Evolutionary conservation across 2,329 filamentous ascomycete genomes (phyloP).

Genomic region (Beauveria pseudobassiana): DNA sequence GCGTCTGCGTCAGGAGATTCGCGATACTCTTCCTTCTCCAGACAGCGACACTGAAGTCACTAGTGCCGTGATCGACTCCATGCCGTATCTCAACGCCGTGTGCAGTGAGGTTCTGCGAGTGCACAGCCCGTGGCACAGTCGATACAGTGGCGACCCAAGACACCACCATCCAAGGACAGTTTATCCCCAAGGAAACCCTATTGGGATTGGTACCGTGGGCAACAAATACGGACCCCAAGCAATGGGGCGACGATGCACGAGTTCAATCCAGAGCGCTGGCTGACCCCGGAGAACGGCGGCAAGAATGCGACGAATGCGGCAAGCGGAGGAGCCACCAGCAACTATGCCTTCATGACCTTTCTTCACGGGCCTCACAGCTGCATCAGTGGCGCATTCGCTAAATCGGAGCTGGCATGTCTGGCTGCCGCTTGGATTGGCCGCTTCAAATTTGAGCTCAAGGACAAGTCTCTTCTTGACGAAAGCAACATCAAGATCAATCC

Average conservation of each 20-base stretch:
- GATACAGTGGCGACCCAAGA: conserved; percentile 24
- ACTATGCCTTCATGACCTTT: conserved; percentile 23
- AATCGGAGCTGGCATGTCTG: conserved; percentile 11
- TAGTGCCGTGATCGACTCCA: conserved; percentile 53
- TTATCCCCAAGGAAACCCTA: conserved; percentile 29
- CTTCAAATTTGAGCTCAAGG: conserved; percentile 10
- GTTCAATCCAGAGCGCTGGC: conserved; percentile 32
- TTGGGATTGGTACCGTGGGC: conserved; percentile 25
- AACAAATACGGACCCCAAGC: conserved; percentile 21
- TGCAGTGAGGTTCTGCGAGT: conserved; percentile 36
- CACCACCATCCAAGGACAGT: conserved; percentile 24
- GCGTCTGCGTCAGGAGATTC: conserved; percentile 31
- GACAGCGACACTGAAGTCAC: conserved; percentile 25
- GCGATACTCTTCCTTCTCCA: conserved; percentile 26
- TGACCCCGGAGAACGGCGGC: conserved; percentile 16
- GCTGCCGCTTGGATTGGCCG: conserved; percentile 12
- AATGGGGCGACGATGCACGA: conserved; percentile 30
- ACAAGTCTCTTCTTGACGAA: conserved; percentile 10
- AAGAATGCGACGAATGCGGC: conserved; percentile 9
- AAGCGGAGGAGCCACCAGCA: conserved; percentile 18
- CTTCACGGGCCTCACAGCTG: conserved; percentile 13
- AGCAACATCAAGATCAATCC: conserved; percentile 12
- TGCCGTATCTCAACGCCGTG: conserved; percentile 75
- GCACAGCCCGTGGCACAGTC: conserved; percentile 27
- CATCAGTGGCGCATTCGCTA: conserved; percentile 11